Evolutionary conservation across 805 yeast genomes (phyloP).

Genomic region (Yarrowia alimentaria): DNA sequence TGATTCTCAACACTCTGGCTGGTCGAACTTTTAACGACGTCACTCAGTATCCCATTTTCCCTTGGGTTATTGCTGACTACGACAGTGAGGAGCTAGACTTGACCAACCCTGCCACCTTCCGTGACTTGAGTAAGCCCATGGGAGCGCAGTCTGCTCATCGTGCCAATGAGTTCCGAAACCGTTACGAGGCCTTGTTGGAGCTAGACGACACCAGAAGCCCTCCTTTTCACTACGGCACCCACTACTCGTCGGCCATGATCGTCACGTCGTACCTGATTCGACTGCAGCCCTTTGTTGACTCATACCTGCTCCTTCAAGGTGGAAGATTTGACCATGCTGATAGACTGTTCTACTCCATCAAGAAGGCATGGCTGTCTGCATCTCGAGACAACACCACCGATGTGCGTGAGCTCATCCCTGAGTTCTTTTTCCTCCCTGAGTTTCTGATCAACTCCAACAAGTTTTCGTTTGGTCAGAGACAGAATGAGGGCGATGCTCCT

Average conservation of each 20-base stretch:
- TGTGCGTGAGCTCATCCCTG: constrained; percentile 84
- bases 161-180: constrained; percentile 60
- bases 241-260: constrained; percentile 91
- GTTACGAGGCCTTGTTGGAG: constrained; percentile 68
- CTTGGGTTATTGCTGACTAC: constrained; percentile 87
- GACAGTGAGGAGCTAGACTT: constrained; percentile 68
- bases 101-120: constrained; percentile 55
- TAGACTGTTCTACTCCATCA: constrained; percentile 68
- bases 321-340: constrained; percentile 90
- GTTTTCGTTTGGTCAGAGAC: constrained; percentile 68
- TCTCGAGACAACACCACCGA: constrained; percentile 79
- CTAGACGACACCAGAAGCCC: constrained; percentile 60
- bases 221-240: constrained; percentile 91
- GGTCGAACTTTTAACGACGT: constrained; percentile 87
- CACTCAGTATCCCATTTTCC: constrained; percentile 89
- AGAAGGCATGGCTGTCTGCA: constrained; percentile 79
- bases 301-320: constrained; percentile 76
- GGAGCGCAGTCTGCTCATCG: constrained; percentile 74
- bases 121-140: constrained; percentile 87
- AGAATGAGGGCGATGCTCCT: constrained; percentile 48
- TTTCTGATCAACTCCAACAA: constrained; percentile 64
- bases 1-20: constrained; percentile 77
- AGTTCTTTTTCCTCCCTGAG: constrained; percentile 79
- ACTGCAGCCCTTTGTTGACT: constrained; percentile 74
- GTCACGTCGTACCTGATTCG: constrained; percentile 78